Conservation (phyloP, 805 yeast genomes). For the Wickerhamomyces bovis region DNA sequence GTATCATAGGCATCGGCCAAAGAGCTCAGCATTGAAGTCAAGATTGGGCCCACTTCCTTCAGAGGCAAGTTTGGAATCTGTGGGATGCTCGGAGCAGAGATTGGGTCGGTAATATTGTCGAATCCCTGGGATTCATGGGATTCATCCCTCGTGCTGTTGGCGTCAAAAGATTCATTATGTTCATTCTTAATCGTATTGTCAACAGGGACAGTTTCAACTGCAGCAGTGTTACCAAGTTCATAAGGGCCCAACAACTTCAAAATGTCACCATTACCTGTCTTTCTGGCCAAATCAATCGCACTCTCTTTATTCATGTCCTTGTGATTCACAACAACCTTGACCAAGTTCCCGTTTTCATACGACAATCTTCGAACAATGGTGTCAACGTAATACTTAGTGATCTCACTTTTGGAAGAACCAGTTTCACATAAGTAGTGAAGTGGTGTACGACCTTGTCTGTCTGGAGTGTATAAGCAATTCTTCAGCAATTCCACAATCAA, state of each 20-base stretch:
- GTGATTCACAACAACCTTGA: conserved; percentile 60
- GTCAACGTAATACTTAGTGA: conserved; percentile 51
- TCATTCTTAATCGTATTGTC: background rate
- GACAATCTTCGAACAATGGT: conserved; percentile 39
- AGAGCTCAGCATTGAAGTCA: conserved; percentile 34
- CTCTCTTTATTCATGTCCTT: conserved; percentile 83
- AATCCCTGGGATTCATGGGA: background rate
- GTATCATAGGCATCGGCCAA: conserved; percentile 48
- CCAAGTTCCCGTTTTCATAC: conserved; percentile 34
- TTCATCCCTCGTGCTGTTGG: conserved; percentile 6
- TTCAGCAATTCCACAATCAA: conserved; percentile 54
- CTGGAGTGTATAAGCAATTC: conserved; percentile 65
- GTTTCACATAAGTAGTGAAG: conserved; percentile 61
- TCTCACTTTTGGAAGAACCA: conserved; percentile 40
- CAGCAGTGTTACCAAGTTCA: background rate
- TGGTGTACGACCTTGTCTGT: conserved; percentile 65
- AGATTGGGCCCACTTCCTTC: conserved; percentile 23
- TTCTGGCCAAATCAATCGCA: conserved; percentile 72
- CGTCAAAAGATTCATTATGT: background rate
- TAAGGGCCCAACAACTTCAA: conserved; percentile 35
- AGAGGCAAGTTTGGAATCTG: conserved; percentile 19
- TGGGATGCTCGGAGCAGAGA: background rate
- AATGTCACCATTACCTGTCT: conserved; percentile 43
- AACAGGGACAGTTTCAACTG: background rate
- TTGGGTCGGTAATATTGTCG: conserved; percentile 2